Base-by-base conservation (phyloP, 768 basidiomycete species). In the Termitomyces sp. region DNA sequence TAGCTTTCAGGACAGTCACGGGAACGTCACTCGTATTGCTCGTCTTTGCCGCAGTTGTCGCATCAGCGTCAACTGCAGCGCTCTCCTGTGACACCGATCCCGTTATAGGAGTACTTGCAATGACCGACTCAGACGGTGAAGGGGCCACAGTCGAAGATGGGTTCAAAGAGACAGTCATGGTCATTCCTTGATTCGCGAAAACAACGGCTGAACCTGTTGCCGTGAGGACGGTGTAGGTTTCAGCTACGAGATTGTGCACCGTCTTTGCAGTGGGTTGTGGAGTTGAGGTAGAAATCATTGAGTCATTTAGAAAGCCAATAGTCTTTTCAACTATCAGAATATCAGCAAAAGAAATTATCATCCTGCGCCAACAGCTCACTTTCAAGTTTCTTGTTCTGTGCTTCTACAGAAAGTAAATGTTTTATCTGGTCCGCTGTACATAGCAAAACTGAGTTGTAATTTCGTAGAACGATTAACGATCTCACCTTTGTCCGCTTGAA, bases 221-320 rank as follows among this genome's bases (percentile, higher is more conserved):
- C 43, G 59, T 56, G 14, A 64, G 7, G 30, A 64, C 44, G 11
- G 62, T 60, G 45, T 54, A 57, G 28, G 60, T 56, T 52, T 54
- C 57, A 32, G 40, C 60, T 33, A 35, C 40, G 26, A 53, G 3
- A 18, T 38, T 28, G 28, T 58, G 56, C 5, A 30, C 36, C 22
- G 55, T 50, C 51, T 46, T 58, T 5, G 47, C 36, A 26, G 43
- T 14, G 11, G 26, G 26, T 30, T 10, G 26, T n/a, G 30, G 26
- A 18, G 40, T 26, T 44, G 56, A 18, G 26, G 44, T 18, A 44
- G 30, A 22, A 20, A 22, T 20, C 28, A 40, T 45, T 3, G 49
- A 51, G 16, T 51, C 40, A 35, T 52, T 49, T n/a, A 41, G 26
- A 22, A 57, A 55, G 44, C 60, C 60, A 35, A 61, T 44, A 9